Percentiles rank a stretch among this genome's conserved stretches.
phyloP scores from a whole-genome alignment of 129 eudicot species.

The Pseudognaphalium luteoalbum region DNA sequence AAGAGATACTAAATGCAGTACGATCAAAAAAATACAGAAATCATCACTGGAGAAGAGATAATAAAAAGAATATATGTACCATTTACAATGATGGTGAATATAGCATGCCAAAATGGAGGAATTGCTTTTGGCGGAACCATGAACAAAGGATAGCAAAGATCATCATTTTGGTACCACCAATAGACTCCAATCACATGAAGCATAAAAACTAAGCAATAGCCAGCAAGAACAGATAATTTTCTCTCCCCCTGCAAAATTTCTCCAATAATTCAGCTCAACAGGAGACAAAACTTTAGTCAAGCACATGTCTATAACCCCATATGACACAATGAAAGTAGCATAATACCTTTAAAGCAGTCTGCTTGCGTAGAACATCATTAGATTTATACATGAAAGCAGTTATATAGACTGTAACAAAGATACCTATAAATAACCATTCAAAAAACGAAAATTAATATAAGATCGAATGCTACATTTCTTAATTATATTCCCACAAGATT shows the following conservation, averaged over 20 bases:
- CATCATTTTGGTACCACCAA: conserved; percentile 72
- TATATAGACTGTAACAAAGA: conserved; percentile 61
- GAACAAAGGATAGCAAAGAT: conserved; percentile 59
- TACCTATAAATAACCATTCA: conserved; percentile 51
- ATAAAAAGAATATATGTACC: conserved; percentile 42
- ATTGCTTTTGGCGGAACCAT: conserved; percentile 82
- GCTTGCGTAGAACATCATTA: conserved; percentile 73
- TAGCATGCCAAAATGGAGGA: conserved; percentile 83
- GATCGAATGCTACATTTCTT: neutral
- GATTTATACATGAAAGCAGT: conserved; percentile 80
- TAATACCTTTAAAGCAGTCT: conserved; percentile 65
- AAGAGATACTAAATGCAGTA: neutral
- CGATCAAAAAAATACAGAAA: neutral
- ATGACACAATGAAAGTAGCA: neutral
- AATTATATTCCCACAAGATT: neutral
- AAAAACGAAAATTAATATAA: conserved; percentile 9
- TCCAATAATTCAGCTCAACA: conserved; percentile 3
- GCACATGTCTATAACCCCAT: conserved; percentile 5
- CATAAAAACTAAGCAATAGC: conserved; percentile 48
- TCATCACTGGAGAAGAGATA: neutral
- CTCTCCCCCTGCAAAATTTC: conserved; percentile 68
- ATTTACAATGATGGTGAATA: conserved; percentile 66
- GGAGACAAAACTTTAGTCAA: neutral
- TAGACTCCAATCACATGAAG: conserved; percentile 69
- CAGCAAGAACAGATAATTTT: conserved; percentile 57